Evolutionary conservation across 2,329 filamentous ascomycete genomes (phyloP).

Genomic region (Rasamsonia emersonii): DNA sequence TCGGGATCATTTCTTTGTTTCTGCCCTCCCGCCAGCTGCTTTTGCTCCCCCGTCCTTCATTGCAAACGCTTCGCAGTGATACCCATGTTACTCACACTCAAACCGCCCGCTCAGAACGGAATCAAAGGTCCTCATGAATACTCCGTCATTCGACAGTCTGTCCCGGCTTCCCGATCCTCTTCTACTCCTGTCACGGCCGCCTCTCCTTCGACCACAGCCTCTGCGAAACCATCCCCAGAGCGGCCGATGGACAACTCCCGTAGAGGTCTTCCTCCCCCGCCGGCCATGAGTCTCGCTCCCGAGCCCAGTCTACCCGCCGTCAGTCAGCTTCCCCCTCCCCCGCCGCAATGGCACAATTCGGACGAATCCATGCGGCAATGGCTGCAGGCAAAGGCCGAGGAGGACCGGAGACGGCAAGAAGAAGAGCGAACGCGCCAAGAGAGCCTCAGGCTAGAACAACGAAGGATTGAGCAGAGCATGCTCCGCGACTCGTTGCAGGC

Average conservation of each 20-base stretch:
- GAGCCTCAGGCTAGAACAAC: slow-evolving; percentile 59
- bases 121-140: slow-evolving; percentile 43
- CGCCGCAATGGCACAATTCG: slow-evolving; percentile 57
- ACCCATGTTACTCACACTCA: slow-evolving; percentile 45
- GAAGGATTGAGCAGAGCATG: slow-evolving; percentile 65
- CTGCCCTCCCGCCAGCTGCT: slow-evolving; percentile 1
- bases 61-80: slow-evolving; percentile 11
- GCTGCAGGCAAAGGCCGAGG: slow-evolving; percentile 63
- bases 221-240: slow-evolving; percentile 34
- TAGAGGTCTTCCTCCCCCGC: slow-evolving; percentile 60
- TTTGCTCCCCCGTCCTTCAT: slow-evolving; percentile 4
- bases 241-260: slow-evolving; percentile 60
- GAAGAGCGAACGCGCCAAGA: slow-evolving; percentile 61
- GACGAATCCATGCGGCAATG: slow-evolving; percentile 66
- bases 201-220: slow-evolving; percentile 20
- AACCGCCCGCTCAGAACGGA: slow-evolving; percentile 39
- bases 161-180: slow-evolving; percentile 31
- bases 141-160: slow-evolving; percentile 33
- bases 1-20: slow-evolving; percentile 1
- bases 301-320: slow-evolving; percentile 25
- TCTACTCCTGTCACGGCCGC: slow-evolving; percentile 26
- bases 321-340: slow-evolving; percentile 53
- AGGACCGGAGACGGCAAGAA: slow-evolving; percentile 57
- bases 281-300: slow-evolving; percentile 53
- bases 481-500: slow-evolving; percentile 58